Evolutionary conservation across 2,329 filamentous ascomycete species (phyloP).

Genomic region (Lachnellula arida): DNA sequence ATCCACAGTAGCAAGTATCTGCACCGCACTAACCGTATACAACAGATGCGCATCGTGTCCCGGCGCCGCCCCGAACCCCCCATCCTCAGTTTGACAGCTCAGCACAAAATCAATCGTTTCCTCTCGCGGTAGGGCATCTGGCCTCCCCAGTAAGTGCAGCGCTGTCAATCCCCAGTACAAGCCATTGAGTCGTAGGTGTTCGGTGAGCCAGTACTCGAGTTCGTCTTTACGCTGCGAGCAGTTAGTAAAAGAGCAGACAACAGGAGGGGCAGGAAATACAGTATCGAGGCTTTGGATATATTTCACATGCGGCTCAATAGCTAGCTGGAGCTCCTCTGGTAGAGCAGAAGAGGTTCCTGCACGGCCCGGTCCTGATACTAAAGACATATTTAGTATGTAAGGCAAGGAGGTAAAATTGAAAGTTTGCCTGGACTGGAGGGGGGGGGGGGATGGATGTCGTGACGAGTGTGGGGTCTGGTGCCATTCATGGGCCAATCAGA

Average conservation of each 20-base stretch:
- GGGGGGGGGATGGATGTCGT: neutral
- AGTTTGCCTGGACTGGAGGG: neutral
- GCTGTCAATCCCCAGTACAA: conserved; percentile 95
- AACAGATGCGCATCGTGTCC: conserved; percentile 95
- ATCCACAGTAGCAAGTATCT: conserved; percentile 83
- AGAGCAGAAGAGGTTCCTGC: conserved; percentile 20
- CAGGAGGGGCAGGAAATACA: conserved; percentile 44
- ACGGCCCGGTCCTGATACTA: conserved; percentile 30
- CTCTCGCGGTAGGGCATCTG: conserved; percentile 73
- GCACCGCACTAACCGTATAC: conserved; percentile 91
- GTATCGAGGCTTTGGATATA: conserved; percentile 93
- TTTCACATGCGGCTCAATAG: conserved; percentile 62
- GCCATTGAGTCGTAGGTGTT: conserved; percentile 91
- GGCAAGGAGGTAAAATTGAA: neutral
- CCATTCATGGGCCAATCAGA: conserved; percentile 10
- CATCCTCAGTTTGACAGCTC: conserved; percentile 83
- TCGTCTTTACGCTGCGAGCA: conserved; percentile 73
- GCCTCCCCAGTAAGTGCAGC: conserved; percentile 75
- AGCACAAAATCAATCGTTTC: conserved; percentile 90
- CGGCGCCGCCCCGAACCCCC: conserved; percentile 90
- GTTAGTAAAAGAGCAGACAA: conserved; percentile 28
- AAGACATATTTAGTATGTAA: conserved; percentile 23
- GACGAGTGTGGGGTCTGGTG: neutral
- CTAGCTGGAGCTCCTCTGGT: conserved; percentile 32
- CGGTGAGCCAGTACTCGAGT: conserved; percentile 95